A percentile compares a stretch with the other conserved stretches of the same genome.
These are phyloP conservation scores for Russula brevipes DNA, from an alignment of 768 basidiomycete genomes.

Conservation along the genomic window DNA sequence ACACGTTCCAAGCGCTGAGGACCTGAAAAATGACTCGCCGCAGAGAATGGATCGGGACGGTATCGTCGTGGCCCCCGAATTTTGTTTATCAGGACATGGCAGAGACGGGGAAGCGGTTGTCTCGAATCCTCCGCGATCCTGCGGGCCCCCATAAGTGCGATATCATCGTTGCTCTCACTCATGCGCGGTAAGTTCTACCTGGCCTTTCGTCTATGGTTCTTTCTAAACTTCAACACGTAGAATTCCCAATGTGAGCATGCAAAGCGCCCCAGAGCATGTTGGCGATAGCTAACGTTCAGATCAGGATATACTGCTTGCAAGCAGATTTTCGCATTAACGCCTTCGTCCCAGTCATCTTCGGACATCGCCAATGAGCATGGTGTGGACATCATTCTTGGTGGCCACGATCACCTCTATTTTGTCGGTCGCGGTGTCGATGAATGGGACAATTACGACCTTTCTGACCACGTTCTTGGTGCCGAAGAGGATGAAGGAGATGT, in stretches of 20 bases:
- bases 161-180: conserved; percentile 80
- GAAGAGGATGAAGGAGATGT: conserved; percentile 70
- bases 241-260: conserved; percentile 32
- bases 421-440: conserved; percentile 56
- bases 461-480: conserved; percentile 51
- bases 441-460: conserved; percentile 63
- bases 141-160: conserved; percentile 67
- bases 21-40: neutral
- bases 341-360: conserved; percentile 42
- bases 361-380: conserved; percentile 58
- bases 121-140: conserved; percentile 65
- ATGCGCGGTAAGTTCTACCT: conserved; percentile 52
- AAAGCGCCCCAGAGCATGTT: neutral
- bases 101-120: conserved; percentile 66
- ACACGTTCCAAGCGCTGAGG: neutral
- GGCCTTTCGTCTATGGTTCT: neutral
- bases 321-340: conserved; percentile 54
- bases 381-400: conserved; percentile 78
- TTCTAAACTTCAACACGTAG: conserved; percentile 18
- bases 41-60: conserved; percentile 87
- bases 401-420: conserved; percentile 85
- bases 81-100: conserved; percentile 77
- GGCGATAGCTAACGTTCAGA: neutral
- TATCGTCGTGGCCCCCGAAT: conserved; percentile 78
- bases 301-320: conserved; percentile 73